Conservation (phyloP, 2,329 filamentous ascomycete genomes). For the Esteya vermicola region DNA sequence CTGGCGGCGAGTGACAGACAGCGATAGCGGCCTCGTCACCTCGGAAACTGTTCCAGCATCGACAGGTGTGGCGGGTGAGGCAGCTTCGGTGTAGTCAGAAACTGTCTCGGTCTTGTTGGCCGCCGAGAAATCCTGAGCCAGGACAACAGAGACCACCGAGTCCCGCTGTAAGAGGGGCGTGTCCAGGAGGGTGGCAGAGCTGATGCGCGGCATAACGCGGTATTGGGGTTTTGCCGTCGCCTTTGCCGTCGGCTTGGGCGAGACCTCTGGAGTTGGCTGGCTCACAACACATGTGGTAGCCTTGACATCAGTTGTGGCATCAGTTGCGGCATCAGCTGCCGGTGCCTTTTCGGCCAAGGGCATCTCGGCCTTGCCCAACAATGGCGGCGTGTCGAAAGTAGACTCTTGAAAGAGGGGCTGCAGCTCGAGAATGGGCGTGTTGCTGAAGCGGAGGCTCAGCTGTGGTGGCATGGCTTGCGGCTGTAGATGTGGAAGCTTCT, state of each 20-base stretch:
- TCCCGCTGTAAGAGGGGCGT: constrained; percentile 7
- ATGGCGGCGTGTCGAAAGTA: constrained; percentile 5
- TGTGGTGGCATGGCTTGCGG: not conserved
- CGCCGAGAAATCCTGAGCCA: not conserved
- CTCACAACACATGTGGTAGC: too few relatives aligned
- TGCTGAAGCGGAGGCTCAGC: constrained; percentile 9
- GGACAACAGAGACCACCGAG: constrained; percentile 1
- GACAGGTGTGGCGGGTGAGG: not conserved
- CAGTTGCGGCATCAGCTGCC: too few relatives aligned
- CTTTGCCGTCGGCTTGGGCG: constrained; percentile 8
- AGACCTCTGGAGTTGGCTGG: constrained; percentile 9
- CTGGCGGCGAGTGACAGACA: constrained; percentile 7
- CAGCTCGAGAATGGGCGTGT: constrained; percentile 2
- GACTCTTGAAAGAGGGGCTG: constrained; percentile 1
- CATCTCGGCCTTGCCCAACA: constrained; percentile 2
- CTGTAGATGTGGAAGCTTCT: too few relatives aligned
- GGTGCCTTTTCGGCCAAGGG: too few relatives aligned
- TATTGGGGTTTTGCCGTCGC: not conserved
- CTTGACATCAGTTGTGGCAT: too few relatives aligned
- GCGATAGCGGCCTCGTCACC: not conserved
- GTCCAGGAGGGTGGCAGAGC: not conserved
- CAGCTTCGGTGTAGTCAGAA: not conserved
- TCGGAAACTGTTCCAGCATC: not conserved
- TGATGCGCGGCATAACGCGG: too few relatives aligned
- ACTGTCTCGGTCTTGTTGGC: not conserved